Evolutionary conservation across 148 eudicot genomes (phyloP).

Genomic region (Fagopyrum esculentum): DNA sequence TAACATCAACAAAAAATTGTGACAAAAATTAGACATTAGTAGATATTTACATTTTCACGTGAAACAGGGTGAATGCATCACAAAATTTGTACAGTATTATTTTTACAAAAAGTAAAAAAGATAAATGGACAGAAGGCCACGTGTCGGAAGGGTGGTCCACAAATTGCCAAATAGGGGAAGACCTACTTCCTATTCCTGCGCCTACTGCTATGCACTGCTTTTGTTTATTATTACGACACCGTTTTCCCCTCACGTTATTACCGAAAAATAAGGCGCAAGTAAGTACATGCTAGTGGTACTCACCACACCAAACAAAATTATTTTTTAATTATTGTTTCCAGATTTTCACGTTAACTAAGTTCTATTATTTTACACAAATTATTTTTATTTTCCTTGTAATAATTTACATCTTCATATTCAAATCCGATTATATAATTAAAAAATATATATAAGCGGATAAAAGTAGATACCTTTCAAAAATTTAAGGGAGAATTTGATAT

Average conservation of each 20-base stretch:
- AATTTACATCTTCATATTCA: no score
- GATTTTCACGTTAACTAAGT: neutral
- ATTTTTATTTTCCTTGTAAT: no score
- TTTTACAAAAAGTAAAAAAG: neutral
- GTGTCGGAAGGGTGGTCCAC: neutral
- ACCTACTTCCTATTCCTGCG: neutral
- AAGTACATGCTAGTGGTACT: neutral
- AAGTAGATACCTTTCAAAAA: neutral
- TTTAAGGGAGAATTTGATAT: neutral
- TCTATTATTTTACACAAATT: neutral
- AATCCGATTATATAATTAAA: no score
- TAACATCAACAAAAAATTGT: neutral
- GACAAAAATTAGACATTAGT: neutral
- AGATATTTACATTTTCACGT: neutral
- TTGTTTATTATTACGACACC: constrained; percentile 7
- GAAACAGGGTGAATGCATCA: neutral
- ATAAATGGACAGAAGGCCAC: neutral
- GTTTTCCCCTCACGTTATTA: constrained; percentile 4
- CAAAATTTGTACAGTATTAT: neutral
- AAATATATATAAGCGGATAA: neutral
- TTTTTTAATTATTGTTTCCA: neutral
- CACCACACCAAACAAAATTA: neutral
- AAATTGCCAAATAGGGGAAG: neutral
- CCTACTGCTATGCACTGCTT: constrained; percentile 8
- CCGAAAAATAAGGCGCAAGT: neutral